Evolutionary conservation across 345 rosid genomes (phyloP), one percentile per base, ranked within the genome.

Genomic region (Populus nigra): DNA sequence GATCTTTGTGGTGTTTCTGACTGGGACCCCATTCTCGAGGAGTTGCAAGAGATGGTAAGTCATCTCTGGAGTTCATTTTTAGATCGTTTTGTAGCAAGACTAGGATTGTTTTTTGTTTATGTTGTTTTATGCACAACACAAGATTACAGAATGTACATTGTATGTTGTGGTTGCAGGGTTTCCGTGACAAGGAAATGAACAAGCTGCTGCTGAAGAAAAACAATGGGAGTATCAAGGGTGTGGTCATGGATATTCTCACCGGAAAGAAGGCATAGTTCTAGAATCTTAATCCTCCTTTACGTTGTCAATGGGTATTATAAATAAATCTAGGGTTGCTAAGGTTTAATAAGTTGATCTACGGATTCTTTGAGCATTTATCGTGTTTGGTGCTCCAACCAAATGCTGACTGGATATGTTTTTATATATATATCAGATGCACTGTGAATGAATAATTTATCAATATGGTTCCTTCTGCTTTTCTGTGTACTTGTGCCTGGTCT

Each of bases 141-240:
- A n/a, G 63, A 10, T 59, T n/a, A 59, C 15, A 57, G 29, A n/a
- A 22, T n/a, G 27, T n/a, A 57, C 13, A n/a, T n/a, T 10, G 6
- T 4, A 23, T 59, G 65, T 10, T 79, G 70, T 71, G 65, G 74
- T 50, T 81, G 84, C 89, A 96, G 98, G 98, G 99, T 41, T 96
- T 96, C 81, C 33, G 77, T 65, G 93, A 96, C 80, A 83, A 77
- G n/a, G 91, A 88, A 73, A 88, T 78, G 81, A 94, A 94, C 92
- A 93, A 81, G 90, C 88, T 81, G 89, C 92, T 96, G 81, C 84
- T 96, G 84, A 84, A 88, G 97, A 96, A 96, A 90, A 92, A 96
- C 85, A 88, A 92, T 59, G 98, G 99, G 79, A 96, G 98, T 79
- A 94, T 94, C 86, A 92, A 84, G 84, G 84, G 91, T 1, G 97